Base-by-base conservation (phyloP, 2,329 filamentous ascomycete genomes). In the Paecilomyces sp. region DNA sequence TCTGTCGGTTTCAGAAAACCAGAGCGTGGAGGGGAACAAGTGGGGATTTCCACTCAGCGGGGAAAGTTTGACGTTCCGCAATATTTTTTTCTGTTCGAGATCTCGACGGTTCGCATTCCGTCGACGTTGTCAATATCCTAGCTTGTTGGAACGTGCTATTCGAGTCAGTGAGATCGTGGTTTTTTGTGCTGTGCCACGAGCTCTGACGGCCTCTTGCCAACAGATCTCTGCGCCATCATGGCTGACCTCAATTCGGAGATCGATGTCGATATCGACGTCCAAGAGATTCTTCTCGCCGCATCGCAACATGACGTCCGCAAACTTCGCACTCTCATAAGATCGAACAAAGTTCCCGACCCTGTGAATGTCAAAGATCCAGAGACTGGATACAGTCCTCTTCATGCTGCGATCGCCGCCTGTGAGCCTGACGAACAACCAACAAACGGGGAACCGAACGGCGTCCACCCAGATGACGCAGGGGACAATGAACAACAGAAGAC, bases 331-430 rank as follows among this genome's bases (percentile, higher is more conserved):
- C 83, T 96, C 7, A 83, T 95, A 62, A 81, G 83, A 67, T 82
- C 77, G 57, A 77, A 79, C 64, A 66, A 67, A 3, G 60, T 67
- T 15, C 71, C 77, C 3, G 85, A 82, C 55, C 87, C 78, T 78
- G 90, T 79, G 33, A 92, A 89, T 72, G 86, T 88, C 3, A 91
- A 93, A 74, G 93, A 97, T 70, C 84, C 89, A 5, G 86, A 88
- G 62, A 96, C 92, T 0, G 90, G 91, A 61, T 91, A 88, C 74
- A 92, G 92, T 8, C 92, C 93, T 9, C 82, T 97, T 13, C 94
- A 97, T 76, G 90, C 92, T 24, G 91, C 92, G 47, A 90, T 97
- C 71, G 88, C 91, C n/a, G 83, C 88, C 3, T 90, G 87, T 68
- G 85, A 81, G 54, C 66, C 71, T 7, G 73, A 77, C 34, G 66